phyloP scores from a whole-genome alignment of 495 filamentous ascomycete species.

The Evansstolkia leycettana region DNA sequence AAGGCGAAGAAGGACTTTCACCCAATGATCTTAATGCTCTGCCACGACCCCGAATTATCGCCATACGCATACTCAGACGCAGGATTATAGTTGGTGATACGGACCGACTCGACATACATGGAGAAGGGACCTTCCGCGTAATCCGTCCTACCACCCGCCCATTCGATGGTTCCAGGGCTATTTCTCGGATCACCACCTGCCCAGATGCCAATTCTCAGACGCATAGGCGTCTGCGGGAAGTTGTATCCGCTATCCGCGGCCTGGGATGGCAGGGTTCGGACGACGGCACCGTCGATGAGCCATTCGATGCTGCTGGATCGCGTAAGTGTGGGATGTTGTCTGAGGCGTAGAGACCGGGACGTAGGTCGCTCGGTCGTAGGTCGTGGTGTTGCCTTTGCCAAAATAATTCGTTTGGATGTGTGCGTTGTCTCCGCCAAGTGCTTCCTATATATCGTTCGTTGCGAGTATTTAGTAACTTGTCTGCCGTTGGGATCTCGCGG shows the following conservation, averaged over 20 bases:
- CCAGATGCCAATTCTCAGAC: slow-evolving; percentile 74
- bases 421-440: slow-evolving; percentile 46
- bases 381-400: slow-evolving; percentile 71
- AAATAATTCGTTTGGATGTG: slow-evolving; percentile 90
- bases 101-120: slow-evolving; percentile 49
- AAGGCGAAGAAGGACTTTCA: too few species aligned
- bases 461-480: too few species aligned
- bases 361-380: slow-evolving; percentile 63
- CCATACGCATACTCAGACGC: slow-evolving; percentile 22
- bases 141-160: slow-evolving; percentile 65
- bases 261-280: slow-evolving; percentile 54
- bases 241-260: slow-evolving; percentile 51
- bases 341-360: slow-evolving; percentile 50
- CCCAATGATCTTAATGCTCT: slow-evolving; percentile 31
- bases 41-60: slow-evolving; percentile 22
- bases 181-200: slow-evolving; percentile 64
- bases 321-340: slow-evolving; percentile 66
- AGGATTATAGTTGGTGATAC: slow-evolving; percentile 26
- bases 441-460: too few species aligned
- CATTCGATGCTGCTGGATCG: slow-evolving; percentile 55
- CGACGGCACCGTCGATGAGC: slow-evolving; percentile 60
- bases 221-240: slow-evolving; percentile 87
- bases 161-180: slow-evolving; percentile 42
- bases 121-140: slow-evolving; percentile 54
- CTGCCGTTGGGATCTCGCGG: too few species aligned